These are phyloP conservation scores for Tripterygium wilfordii DNA, from an alignment of 177 flowering plant genomes.

Conservation along the genomic window DNA sequence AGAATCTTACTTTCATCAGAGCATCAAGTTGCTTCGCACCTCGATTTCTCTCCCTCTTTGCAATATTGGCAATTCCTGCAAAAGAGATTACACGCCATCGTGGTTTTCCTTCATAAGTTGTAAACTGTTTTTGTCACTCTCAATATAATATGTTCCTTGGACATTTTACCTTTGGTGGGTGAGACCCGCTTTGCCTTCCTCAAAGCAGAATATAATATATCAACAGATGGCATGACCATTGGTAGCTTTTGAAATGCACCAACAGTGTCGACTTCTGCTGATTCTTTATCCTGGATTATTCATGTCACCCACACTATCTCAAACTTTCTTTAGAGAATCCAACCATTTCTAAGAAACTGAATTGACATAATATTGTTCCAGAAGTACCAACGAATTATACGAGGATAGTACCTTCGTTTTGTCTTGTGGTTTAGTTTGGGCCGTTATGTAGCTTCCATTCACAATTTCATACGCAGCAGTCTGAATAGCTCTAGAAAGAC, in stretches of 20 bases:
- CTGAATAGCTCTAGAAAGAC: conserved; percentile 48
- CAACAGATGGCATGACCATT: conserved; percentile 91
- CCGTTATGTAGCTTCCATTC: conserved; percentile 41
- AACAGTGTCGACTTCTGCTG: conserved; percentile 34
- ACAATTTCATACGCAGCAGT: conserved; percentile 45
- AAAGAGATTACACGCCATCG: conserved; percentile 13
- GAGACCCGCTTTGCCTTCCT: conserved; percentile 73
- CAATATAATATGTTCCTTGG: not conserved
- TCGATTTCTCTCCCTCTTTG: conserved; percentile 89
- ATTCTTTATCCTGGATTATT: conserved; percentile 30
- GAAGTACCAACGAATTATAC: not conserved
- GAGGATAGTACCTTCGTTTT: conserved; percentile 16
- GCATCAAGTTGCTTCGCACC: conserved; percentile 96
- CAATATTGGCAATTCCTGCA: conserved; percentile 86
- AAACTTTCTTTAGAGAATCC: not conserved
- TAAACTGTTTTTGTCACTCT: too few relatives aligned
- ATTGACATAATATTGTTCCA: not conserved
- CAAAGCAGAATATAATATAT: conserved; percentile 71
- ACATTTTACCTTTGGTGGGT: conserved; percentile 67
- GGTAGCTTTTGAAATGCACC: conserved; percentile 98
- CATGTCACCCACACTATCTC: not conserved
- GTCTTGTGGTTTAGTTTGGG: conserved; percentile 17
- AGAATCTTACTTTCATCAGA: conserved; percentile 67
- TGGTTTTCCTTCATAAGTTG: conserved; percentile 9
- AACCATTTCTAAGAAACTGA: not conserved